Percentiles rank a stretch among this genome's conserved stretches.
These are phyloP conservation scores for Rheum nobile DNA, from an alignment of 148 eudicot genomes.

Conservation along the genomic window DNA sequence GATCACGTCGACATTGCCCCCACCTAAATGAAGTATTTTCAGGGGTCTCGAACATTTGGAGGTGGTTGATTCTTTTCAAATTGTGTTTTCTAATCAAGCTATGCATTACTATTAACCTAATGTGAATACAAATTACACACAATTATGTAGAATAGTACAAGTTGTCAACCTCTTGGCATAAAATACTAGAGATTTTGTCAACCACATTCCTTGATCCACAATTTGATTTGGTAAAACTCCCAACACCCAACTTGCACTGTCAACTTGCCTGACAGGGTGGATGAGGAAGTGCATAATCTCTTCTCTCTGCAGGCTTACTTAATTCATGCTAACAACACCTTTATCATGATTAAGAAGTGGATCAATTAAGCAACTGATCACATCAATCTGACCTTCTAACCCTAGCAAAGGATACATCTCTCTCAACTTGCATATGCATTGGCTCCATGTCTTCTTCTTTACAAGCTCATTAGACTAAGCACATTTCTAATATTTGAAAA, in stretches of 20 bases:
- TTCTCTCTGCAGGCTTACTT: not conserved
- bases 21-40: too few species aligned
- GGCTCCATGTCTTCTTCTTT: not conserved
- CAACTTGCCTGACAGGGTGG: slow-evolving; percentile 1
- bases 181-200: not conserved
- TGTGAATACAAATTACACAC: not conserved
- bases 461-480: not conserved
- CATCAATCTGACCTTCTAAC: not conserved
- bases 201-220: not conserved
- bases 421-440: not conserved
- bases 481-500: too few species aligned
- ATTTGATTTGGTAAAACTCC: slow-evolving; percentile 4
- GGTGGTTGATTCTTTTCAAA: too few species aligned
- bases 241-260: slow-evolving; percentile 2
- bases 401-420: not conserved
- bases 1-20: too few species aligned
- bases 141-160: not conserved
- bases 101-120: too few species aligned
- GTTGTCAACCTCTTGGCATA: not conserved
- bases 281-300: not conserved
- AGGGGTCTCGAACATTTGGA: too few species aligned
- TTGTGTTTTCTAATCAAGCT: too few species aligned
- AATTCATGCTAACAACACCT: slow-evolving; percentile 6
- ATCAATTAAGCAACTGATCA: not conserved
- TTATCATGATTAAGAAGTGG: not conserved